Base-by-base conservation (phyloP, 805 yeast species). In the Myxozyma melibiosi region DNA sequence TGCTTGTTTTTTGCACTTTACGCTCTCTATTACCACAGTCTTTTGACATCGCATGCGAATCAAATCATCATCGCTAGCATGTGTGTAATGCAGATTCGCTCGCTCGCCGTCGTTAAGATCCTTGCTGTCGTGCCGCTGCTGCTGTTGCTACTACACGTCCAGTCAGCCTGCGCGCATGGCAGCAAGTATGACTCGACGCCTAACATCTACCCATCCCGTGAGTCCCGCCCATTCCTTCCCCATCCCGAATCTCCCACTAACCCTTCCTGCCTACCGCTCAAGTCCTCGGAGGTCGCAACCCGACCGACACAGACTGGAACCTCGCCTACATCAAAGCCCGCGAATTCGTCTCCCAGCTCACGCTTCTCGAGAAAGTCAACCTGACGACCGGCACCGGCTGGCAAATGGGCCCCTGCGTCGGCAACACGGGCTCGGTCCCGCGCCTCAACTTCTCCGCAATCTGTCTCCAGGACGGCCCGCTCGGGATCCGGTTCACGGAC, bases 361-460 rank as follows among this genome's bases (percentile, higher is more conserved):
- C 85, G 3, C 76, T 79, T 37, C 70, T 76, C 16, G 88, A 84
- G 66, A 83, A 82, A 63, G 85, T 81, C 33, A 83, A 83, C 66
- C 69, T 83, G 48, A 83, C 86, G 5, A 80, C 85, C 2, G 87
- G 86, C 16, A 81, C 82, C 13, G 84, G 84, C 18, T 82, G 84
- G 81, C 83, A 83, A 1, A 75, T 81, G 28, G 85, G 85, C 4
- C 84, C 83, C 1, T 80, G 85, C 66, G 75, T 81, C 33, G 86
- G 86, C 1, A 83, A 82, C 65, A 81, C 85, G 0, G 86, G 86
- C 0, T 72, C 79, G 5, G 78, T 82, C 43, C 83, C 83, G 22
- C 69, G 85, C 30, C 70, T 82, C 27, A 80, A 79, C 6, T 79
- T 82, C 51, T 81, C 82, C 2, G 74, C 79, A 8, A 67, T 84